These are phyloP conservation scores for Dioscorea alata DNA, from an alignment of 106 monocot species.

Conservation along the genomic window DNA sequence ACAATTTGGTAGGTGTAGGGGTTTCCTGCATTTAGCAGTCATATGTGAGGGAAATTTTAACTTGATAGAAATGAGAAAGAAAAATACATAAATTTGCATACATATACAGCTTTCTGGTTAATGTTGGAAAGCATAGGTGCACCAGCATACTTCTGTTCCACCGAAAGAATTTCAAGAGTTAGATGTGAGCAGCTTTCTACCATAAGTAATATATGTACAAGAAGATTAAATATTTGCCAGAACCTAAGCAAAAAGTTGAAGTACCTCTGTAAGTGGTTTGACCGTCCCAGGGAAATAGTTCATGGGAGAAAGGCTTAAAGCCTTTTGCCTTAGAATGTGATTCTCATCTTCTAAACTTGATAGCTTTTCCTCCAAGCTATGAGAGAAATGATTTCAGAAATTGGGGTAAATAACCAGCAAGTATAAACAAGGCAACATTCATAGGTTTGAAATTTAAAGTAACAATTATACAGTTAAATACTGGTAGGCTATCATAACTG, in stretches of 20 bases:
- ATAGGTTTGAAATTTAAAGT: background rate
- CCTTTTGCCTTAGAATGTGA: conserved; percentile 72
- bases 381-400: background rate
- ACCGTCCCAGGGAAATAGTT: conserved; percentile 31
- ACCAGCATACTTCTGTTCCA: conserved; percentile 45
- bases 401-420: background rate
- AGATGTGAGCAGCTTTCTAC: background rate
- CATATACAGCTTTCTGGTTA: conserved; percentile 49
- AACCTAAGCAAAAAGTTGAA: background rate
- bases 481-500: background rate
- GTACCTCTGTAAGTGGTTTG: conserved; percentile 57
- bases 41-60: background rate
- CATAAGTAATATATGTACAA: background rate
- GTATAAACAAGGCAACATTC: background rate
- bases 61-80: background rate
- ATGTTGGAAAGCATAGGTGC: conserved; percentile 22
- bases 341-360: conserved; percentile 75
- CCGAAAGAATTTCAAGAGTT: conserved; percentile 4
- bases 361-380: conserved; percentile 80
- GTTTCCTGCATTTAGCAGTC: conserved; percentile 47
- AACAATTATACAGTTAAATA: background rate
- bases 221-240: background rate
- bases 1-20: conserved; percentile 57
- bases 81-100: conserved; percentile 27
- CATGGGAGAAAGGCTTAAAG: conserved; percentile 43